Evolutionary conservation across 2,329 filamentous ascomycete species (phyloP).

Genomic region (Hawksworthiomyces lignivorus): DNA sequence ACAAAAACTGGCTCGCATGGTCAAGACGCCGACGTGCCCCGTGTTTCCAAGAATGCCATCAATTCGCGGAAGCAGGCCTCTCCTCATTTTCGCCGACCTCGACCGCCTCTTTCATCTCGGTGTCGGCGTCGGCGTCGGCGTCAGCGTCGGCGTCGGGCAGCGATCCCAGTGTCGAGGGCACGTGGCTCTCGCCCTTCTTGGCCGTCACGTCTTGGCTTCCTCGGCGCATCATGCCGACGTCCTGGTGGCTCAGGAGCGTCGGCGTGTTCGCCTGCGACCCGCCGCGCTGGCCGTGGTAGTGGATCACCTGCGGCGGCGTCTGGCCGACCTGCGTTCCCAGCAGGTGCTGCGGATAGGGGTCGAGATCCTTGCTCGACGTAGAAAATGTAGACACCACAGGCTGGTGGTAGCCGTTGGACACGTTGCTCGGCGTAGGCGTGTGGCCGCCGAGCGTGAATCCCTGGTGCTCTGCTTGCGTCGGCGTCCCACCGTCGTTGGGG

Average conservation of each 20-base stretch:
- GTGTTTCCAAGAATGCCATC: no score
- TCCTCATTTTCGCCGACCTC: not conserved
- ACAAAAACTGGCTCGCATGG: no score
- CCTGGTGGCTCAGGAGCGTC: constrained; percentile 45
- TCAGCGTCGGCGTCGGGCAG: constrained; percentile 30
- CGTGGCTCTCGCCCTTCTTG: constrained; percentile 31
- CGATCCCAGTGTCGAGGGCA: constrained; percentile 31
- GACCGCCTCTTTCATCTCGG: constrained; percentile 13
- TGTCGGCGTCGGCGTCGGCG: no score
- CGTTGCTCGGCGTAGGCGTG: constrained; percentile 35
- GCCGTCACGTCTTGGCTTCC: constrained; percentile 38
- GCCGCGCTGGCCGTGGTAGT: constrained; percentile 61
- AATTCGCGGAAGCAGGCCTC: no score
- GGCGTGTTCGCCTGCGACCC: constrained; percentile 60
- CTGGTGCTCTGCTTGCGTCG: constrained; percentile 52
- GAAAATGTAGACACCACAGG: constrained; percentile 62
- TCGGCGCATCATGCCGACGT: constrained; percentile 36
- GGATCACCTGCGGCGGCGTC: constrained; percentile 56
- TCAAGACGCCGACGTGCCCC: no score
- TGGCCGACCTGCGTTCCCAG: constrained; percentile 56
- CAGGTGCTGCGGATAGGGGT: constrained; percentile 59
- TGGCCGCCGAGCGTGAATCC: constrained; percentile 30
- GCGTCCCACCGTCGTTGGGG: constrained; percentile 51
- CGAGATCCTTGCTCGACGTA: constrained; percentile 61
- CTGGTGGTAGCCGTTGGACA: constrained; percentile 58